Evolutionary conservation across 768 basidiomycete species (phyloP).

Genomic region (Daedalea quercina): DNA sequence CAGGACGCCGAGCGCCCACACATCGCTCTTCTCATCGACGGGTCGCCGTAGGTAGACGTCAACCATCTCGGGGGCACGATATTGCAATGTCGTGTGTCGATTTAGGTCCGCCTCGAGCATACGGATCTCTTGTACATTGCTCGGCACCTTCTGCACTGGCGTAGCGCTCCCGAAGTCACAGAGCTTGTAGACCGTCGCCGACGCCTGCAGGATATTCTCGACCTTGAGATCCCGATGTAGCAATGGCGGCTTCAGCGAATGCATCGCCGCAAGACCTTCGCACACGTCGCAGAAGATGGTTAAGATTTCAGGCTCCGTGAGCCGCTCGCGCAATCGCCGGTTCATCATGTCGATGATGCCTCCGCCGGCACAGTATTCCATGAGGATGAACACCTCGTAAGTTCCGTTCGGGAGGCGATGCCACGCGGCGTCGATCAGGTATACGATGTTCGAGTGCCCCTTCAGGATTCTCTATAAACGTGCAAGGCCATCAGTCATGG

Average conservation of each 20-base stretch:
- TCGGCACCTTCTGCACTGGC: conserved; percentile 66
- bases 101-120: conserved; percentile 88
- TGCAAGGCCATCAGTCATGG: conserved; percentile 14
- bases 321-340: conserved; percentile 84
- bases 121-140: conserved; percentile 78
- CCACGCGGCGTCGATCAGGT: conserved; percentile 94
- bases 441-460: conserved; percentile 92
- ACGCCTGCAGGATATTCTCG: conserved; percentile 93
- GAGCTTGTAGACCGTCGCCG: conserved; percentile 80
- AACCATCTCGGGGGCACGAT: conserved; percentile 98
- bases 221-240: conserved; percentile 98
- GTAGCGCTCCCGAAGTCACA: conserved; percentile 98
- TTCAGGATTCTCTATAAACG: conserved; percentile 71
- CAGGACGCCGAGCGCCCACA: conserved; percentile 96
- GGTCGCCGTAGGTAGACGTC: conserved; percentile 80
- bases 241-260: conserved; percentile 82
- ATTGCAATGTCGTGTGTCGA: conserved; percentile 93
- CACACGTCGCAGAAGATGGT: conserved; percentile 98
- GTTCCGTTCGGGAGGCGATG: conserved; percentile 75
- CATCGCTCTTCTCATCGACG: conserved; percentile 91
- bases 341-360: conserved; percentile 99
- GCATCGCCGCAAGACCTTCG: conserved; percentile 96
- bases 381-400: conserved; percentile 96
- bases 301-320: conserved; percentile 93
- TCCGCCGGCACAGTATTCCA: conserved; percentile 98